phyloP scores from a whole-genome alignment of 257 asterid genomes.

The Fraxinus excelsior region DNA sequence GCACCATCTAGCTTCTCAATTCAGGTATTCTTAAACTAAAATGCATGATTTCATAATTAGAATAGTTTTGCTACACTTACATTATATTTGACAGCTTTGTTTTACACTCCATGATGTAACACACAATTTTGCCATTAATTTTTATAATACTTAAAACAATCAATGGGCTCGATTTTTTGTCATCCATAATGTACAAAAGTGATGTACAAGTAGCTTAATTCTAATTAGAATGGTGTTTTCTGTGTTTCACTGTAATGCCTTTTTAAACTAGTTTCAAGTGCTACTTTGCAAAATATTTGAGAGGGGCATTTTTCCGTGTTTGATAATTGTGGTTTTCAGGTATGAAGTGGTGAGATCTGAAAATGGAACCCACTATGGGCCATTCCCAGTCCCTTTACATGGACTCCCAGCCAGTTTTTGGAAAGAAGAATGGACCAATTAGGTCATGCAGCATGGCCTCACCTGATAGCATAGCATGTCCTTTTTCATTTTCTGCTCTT shows the following conservation, averaged over 20 bases:
- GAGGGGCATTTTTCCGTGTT: neutral
- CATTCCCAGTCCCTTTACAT: conserved; percentile 77
- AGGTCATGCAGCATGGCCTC: conserved; percentile 6
- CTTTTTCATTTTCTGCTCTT: neutral
- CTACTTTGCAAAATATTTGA: conserved; percentile 27
- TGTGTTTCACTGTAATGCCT: no score
- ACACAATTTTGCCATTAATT: no score
- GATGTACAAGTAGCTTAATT: no score
- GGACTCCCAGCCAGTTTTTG: conserved; percentile 79
- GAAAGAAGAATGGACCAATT: conserved; percentile 46
- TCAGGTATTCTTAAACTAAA: conserved; percentile 45
- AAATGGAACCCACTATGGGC: conserved; percentile 67
- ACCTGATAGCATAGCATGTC: conserved; percentile 16
- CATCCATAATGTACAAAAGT: no score
- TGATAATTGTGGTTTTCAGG: conserved; percentile 45
- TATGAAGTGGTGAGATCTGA: conserved; percentile 67
- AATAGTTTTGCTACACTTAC: no score
- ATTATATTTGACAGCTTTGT: no score
- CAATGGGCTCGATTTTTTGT: no score
- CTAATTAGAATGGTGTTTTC: no score
- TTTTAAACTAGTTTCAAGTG: conserved; percentile 17
- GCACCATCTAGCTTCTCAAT: conserved; percentile 63
- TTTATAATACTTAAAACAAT: no score
- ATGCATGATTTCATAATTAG: no score
- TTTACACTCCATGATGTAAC: no score